Conservation (phyloP, 1,284 basidiomycete genomes). For the Malassezia furfur region DNA sequence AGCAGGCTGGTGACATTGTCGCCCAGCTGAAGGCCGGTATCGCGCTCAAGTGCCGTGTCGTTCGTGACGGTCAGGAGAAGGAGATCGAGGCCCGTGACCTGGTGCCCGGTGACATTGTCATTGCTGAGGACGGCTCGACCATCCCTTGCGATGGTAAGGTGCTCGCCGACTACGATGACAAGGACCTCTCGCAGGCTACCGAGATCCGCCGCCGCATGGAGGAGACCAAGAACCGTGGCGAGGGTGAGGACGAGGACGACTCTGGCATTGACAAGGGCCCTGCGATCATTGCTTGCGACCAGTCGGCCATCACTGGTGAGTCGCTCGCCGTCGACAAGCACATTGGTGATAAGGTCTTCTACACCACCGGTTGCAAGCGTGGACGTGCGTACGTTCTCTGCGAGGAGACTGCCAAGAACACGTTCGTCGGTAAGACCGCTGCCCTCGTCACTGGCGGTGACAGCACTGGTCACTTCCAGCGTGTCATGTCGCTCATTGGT, state of each 20-base stretch:
- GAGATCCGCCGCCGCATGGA: conserved; percentile 44
- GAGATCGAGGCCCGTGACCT: conserved; percentile 55
- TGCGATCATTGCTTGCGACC: conserved; percentile 53
- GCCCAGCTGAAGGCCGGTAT: conserved; percentile 56
- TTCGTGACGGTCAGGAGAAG: conserved; percentile 52
- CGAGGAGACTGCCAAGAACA: conserved; percentile 52
- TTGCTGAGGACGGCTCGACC: conserved; percentile 53
- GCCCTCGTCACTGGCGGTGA: conserved; percentile 50
- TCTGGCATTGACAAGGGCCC: conserved; percentile 52
- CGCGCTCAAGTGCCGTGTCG: conserved; percentile 52
- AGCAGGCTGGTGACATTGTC: conserved; percentile 54
- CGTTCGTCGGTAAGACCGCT: conserved; percentile 53
- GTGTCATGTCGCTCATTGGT: conserved; percentile 54
- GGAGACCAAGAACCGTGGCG: conserved; percentile 34
- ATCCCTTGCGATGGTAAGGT: conserved; percentile 55
- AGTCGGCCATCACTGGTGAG: conserved; percentile 56
- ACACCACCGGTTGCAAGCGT: conserved; percentile 52
- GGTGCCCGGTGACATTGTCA: conserved; percentile 55
- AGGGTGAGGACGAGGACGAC: conserved; percentile 48
- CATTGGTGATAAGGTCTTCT: conserved; percentile 53
- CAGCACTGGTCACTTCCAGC: conserved; percentile 53
- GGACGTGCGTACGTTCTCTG: conserved; percentile 54
- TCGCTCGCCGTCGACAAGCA: conserved; percentile 56
- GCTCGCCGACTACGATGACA: conserved; percentile 51
- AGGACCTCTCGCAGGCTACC: conserved; percentile 43